A percentile compares a stretch with the other conserved stretches of the same genome.
Conservation (phyloP, 495 filamentous ascomycete species). For the Amniculicola lignicola region DNA sequence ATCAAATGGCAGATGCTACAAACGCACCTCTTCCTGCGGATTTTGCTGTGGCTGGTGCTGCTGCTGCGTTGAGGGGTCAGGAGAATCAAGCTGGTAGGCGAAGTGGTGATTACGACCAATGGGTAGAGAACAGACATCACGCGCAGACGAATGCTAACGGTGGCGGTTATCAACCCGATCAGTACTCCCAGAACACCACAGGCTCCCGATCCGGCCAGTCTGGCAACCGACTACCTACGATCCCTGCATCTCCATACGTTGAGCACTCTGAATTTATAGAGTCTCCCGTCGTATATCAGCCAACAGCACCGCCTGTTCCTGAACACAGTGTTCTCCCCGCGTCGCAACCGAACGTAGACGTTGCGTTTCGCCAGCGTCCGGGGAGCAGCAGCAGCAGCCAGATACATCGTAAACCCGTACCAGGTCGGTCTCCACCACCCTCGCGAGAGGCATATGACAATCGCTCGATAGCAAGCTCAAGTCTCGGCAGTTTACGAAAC, state of each 20-base stretch:
- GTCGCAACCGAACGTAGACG: slow-evolving; percentile 4
- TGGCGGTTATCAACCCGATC: slow-evolving; percentile 22
- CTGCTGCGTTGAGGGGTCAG: slow-evolving; percentile 41
- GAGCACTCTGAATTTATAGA: slow-evolving; percentile 32
- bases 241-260: slow-evolving; percentile 42
- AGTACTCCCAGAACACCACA: slow-evolving; percentile 21
- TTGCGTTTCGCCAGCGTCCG: slow-evolving; percentile 4
- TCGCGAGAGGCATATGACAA: slow-evolving; percentile 26
- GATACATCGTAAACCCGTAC: slow-evolving; percentile 33
- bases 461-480: slow-evolving; percentile 45
- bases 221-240: slow-evolving; percentile 39
- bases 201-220: slow-evolving; percentile 21
- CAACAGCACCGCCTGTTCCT: slow-evolving; percentile 40
- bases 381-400: slow-evolving; percentile 13
- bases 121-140: slow-evolving; percentile 19
- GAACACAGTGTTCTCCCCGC: slow-evolving; percentile 29
- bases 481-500: slow-evolving; percentile 61
- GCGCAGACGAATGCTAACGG: slow-evolving; percentile 19
- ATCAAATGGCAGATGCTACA: slow-evolving; percentile 66
- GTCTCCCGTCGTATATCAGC: slow-evolving; percentile 18
- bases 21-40: slow-evolving; percentile 24
- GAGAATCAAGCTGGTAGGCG: slow-evolving; percentile 25
- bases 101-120: slow-evolving; percentile 36
- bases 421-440: slow-evolving; percentile 33
- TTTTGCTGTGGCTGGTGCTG: slow-evolving; percentile 43